Evolutionary conservation across 495 filamentous ascomycete genomes (phyloP).

Genomic region (Melanomma pulvis-pyrius): DNA sequence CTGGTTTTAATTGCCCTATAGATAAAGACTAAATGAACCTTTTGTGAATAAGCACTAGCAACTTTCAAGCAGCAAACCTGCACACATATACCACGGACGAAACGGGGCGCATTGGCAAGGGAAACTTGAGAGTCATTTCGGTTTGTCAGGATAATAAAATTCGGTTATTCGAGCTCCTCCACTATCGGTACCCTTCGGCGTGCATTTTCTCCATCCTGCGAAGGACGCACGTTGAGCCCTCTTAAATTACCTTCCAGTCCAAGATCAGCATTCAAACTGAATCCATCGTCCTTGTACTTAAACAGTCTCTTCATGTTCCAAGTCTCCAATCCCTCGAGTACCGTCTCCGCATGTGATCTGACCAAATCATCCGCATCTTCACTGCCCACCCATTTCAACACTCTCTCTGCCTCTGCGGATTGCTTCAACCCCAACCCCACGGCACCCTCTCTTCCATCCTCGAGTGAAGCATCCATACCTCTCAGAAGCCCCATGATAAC

Average conservation of each 20-base stretch:
- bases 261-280: slow-evolving; percentile 41
- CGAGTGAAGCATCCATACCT: slow-evolving; percentile 62
- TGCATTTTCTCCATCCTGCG: background rate
- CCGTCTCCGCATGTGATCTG: slow-evolving; percentile 67
- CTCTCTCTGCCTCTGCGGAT: slow-evolving; percentile 63
- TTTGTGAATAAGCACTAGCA: no score
- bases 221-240: slow-evolving; percentile 33
- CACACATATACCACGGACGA: slow-evolving; percentile 1
- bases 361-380: slow-evolving; percentile 76
- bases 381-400: slow-evolving; percentile 65
- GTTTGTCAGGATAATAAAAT: background rate
- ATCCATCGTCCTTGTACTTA: slow-evolving; percentile 45
- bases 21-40: no score
- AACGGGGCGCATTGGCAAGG: background rate
- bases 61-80: no score
- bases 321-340: slow-evolving; percentile 71
- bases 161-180: slow-evolving; percentile 57
- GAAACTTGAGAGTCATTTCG: background rate
- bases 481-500: slow-evolving; percentile 68
- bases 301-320: slow-evolving; percentile 65
- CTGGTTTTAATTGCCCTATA: no score
- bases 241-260: slow-evolving; percentile 44
- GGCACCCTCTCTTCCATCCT: slow-evolving; percentile 55
- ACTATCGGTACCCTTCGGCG: slow-evolving; percentile 43
- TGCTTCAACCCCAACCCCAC: slow-evolving; percentile 66